Evolutionary conservation across 768 basidiomycete genomes (phyloP), one percentile per base, ranked within the genome.

Genomic region (Kwoniella botswanensis): DNA sequence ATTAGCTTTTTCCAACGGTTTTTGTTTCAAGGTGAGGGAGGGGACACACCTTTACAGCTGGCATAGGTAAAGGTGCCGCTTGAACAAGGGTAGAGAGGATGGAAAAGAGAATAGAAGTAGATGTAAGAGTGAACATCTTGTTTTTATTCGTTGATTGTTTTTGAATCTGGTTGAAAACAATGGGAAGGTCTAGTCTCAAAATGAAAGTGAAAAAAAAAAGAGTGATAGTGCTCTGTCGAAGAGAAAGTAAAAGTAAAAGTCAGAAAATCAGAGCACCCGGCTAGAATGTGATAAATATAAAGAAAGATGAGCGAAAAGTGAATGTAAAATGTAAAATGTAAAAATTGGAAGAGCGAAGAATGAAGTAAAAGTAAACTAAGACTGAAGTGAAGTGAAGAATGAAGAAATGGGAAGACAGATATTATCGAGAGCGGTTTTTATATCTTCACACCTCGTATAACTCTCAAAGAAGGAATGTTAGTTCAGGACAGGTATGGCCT

Each of bases 11-110:
- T 35, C 35, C 35, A 6, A 35, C 35, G 35, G 35, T 35, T 35
- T 35, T 35, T 35, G 35, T 35, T 35, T 35, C 35, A 35, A 35
- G 35, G 35, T 35, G 35, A 35, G 35, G 35, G 35, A 35, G 35
- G 35, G n/a, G 54, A 58, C 58, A 22, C 24, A 71, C 74, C 65
- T 73, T 73, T 29, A 68, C 54, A 35, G 72, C 75, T 11, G 71
- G 71, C 76, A 68, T 69, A 17, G 71, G 76, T 21, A 72, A 63
- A 18, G 74, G 72, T 35, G 71, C 70, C 4, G 72, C 76, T 13
- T 58, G 46, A 6, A 71, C 74, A 0, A 79, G 58, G 35, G 67
- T 42, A 24, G 69, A 42, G 6, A 79, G 72, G 57, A 79, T 41
- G 13, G 71, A 54, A 44, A 79, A 74, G 41, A 77, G 74, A 44